Base-by-base conservation (phyloP, 1,284 basidiomycete genomes). In the Microbotryomycetes sp. region DNA sequence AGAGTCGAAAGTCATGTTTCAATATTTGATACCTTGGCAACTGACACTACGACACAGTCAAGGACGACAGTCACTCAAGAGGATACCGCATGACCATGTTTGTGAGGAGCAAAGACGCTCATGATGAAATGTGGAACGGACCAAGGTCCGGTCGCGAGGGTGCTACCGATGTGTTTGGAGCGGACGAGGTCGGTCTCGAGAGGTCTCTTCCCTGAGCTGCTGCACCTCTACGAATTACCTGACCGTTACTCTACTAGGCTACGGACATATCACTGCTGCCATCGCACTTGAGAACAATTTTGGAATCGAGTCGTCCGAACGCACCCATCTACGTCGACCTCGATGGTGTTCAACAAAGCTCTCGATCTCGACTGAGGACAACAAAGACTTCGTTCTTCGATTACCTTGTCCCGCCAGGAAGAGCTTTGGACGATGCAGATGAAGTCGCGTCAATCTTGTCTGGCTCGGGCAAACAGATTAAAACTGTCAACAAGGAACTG, bases 61-160 rank as follows among this genome's bases (percentile, higher is more conserved):
- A 73, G 49, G 56, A 56, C 26, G 55, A 60, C 56, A 23, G 46
- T 14, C 77, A 84, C n/a, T n/a, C n/a, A 0, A 80, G 84, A 67
- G 92, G 92, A 0, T 97, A 94, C 78, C 82, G 81, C 64, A 93
- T 93, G 87, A 86, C 86, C 0, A 77, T 98, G 52, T 98, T 97
- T 74, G 87, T 85, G n/a, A 78, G 81, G 1, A 86, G 89, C 12
- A 87, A 85, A 62, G 85, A 94, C 72, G 74, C 83, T 1, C 80
- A 82, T 30, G 86, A 87, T 70, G 91, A 92, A 73, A 84, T 88
- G 66, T 99, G 94, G 96, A 89, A 96, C 57, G 94, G 94, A 12
- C 86, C 92, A 30, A 81, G 84, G 26, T 86, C 86, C 2, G 66
- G 68, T 14, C 78, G 85, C 31, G 75, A 81, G 14, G 84, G 87